Evolutionary conservation across 192 early-diverging fungal species (phyloP).

Genomic region (Podila clonocystis): DNA sequence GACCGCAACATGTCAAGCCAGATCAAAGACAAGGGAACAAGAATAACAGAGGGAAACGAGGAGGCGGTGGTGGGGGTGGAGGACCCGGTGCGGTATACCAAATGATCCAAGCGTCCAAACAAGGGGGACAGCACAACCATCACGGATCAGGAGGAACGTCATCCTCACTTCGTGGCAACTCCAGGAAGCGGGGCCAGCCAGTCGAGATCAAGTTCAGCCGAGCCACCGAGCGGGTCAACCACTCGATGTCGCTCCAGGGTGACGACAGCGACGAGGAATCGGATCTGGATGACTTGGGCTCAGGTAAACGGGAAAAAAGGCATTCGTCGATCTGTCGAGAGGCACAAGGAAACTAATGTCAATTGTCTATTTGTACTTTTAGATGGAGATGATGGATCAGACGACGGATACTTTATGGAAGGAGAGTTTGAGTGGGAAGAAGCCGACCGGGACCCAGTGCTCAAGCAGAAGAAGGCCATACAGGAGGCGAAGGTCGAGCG

Average conservation of each 20-base stretch:
- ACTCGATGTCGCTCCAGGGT: neutral
- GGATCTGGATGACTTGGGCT: no score
- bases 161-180: neutral
- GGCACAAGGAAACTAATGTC: neutral
- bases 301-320: neutral
- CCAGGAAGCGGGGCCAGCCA: neutral
- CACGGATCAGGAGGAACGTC: neutral
- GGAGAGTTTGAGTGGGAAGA: constrained; percentile 44
- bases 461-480: neutral
- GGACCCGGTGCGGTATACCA: neutral
- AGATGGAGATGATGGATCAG: constrained; percentile 36
- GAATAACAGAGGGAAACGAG: neutral
- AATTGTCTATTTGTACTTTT: neutral
- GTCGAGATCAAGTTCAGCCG: constrained; percentile 6
- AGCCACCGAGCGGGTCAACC: neutral
- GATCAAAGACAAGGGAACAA: neutral
- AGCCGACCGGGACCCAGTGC: constrained; percentile 35
- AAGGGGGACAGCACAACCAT: neutral
- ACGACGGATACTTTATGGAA: constrained; percentile 36
- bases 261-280: neutral
- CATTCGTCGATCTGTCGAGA: neutral
- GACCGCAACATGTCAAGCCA: neutral
- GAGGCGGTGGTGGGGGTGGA: constrained; percentile 8
- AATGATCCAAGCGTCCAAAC: neutral
- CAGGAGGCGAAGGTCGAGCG: neutral